phyloP scores from a whole-genome alignment of 352 stramenopile species.

The Pythium biforme region DNA sequence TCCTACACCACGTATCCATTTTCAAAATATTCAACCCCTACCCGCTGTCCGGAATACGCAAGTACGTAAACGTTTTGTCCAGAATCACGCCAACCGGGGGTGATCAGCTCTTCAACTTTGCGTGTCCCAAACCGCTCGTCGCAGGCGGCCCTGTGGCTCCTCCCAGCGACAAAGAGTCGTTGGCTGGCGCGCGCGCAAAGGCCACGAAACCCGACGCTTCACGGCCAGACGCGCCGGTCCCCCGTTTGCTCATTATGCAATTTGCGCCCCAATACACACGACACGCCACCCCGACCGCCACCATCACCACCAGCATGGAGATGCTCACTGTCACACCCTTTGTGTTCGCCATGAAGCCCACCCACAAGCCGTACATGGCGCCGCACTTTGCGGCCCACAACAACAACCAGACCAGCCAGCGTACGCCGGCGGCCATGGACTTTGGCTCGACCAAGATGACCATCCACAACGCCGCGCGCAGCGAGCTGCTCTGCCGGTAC shows the following conservation, averaged over 20 bases:
- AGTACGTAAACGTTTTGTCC: not conserved
- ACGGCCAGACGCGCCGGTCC: not conserved
- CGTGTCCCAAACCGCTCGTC: constrained; percentile 10
- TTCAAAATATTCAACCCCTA: constrained; percentile 6
- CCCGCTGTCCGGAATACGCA: not conserved
- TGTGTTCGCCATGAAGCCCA: constrained; percentile 19
- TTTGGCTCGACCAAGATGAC: constrained; percentile 12
- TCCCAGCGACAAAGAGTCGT: constrained; percentile 5
- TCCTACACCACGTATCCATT: not conserved
- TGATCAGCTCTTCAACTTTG: constrained; percentile 10
- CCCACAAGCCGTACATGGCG: constrained; percentile 10
- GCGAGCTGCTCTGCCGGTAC: constrained; percentile 27
- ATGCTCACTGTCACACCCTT: constrained; percentile 15
- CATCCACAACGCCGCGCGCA: constrained; percentile 19
- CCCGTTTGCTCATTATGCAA: constrained; percentile 7
- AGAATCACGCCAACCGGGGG: not conserved
- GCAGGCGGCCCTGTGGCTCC: not conserved
- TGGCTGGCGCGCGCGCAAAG: not conserved
- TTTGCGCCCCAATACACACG: constrained; percentile 11
- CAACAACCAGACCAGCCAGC: too few relatives aligned
- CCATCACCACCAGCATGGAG: constrained; percentile 14
- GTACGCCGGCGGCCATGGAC: not conserved
- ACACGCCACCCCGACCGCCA: not conserved
- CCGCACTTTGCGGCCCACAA: not conserved
- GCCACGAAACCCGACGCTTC: too few relatives aligned